Conservation (phyloP, 495 filamentous ascomycete species). For the Penicillium mononematosum region DNA sequence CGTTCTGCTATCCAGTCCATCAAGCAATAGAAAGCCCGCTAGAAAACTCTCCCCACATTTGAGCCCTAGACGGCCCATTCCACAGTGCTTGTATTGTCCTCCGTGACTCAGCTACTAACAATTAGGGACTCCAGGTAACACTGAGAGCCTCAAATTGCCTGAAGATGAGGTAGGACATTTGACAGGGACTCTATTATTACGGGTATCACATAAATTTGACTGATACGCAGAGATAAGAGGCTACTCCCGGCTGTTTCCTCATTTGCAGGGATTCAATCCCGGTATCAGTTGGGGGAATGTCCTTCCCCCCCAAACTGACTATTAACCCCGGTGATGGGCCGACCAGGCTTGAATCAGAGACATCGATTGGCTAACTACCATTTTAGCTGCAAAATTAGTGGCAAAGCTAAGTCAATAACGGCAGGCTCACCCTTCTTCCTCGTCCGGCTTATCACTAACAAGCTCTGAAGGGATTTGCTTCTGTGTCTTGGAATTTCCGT, state of each 20-base stretch:
- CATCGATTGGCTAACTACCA: neutral
- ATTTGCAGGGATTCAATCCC: neutral
- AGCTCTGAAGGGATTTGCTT: slow-evolving; percentile 17
- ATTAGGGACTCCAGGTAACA: neutral
- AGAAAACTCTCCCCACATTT: slow-evolving; percentile 10
- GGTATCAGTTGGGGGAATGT: neutral
- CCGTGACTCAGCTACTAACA: neutral
- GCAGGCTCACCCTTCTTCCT: slow-evolving; percentile 4
- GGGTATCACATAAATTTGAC: neutral
- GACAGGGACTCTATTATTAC: neutral
- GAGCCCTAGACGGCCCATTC: neutral
- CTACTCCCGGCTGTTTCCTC: neutral
- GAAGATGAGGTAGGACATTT: too few species aligned
- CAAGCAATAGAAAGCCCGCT: neutral
- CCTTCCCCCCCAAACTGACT: too few species aligned
- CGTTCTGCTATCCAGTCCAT: neutral
- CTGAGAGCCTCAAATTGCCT: too few species aligned
- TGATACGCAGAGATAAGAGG: slow-evolving; percentile 1
- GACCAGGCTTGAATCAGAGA: neutral
- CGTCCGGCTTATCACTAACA: slow-evolving; percentile 28
- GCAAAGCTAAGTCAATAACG: slow-evolving; percentile 10
- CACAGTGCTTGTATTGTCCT: slow-evolving; percentile 1
- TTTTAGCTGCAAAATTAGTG: slow-evolving; percentile 7
- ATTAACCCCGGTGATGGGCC: slow-evolving; percentile 9
- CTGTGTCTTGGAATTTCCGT: neutral